Evolutionary conservation across 805 yeast genomes (phyloP).

Genomic region (Saccharomyces mikatae): DNA sequence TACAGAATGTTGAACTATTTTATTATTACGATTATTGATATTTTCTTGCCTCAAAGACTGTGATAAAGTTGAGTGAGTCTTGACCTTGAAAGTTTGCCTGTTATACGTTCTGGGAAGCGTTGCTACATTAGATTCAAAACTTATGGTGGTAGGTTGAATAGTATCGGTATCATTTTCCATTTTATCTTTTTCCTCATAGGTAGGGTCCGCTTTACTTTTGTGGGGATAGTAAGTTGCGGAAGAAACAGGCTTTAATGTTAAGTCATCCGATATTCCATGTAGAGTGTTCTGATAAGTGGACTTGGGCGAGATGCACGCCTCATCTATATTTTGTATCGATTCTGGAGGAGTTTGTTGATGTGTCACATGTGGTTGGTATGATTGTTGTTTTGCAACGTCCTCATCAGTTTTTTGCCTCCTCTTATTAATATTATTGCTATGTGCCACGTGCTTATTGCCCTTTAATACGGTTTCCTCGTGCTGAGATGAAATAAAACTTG

Average conservation of each 20-base stretch:
- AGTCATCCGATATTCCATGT: slow-evolving; percentile 4
- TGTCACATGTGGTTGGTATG: background rate
- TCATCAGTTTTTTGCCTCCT: background rate
- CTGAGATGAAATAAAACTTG: background rate
- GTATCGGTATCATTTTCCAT: slow-evolving; percentile 1
- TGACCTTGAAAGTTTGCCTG: background rate
- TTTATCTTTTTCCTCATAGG: slow-evolving; percentile 10
- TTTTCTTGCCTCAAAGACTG: slow-evolving; percentile 8
- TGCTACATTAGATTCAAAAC: background rate
- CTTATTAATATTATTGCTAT: background rate
- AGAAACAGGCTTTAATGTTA: slow-evolving; percentile 48
- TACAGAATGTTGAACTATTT: background rate
- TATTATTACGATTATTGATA: background rate
- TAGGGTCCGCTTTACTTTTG: slow-evolving; percentile 32
- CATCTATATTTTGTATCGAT: background rate
- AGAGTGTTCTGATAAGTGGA: background rate
- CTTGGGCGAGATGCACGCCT: background rate
- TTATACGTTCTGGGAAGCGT: background rate
- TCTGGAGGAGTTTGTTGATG: background rate
- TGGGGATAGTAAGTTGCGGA: slow-evolving; percentile 70
- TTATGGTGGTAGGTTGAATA: background rate
- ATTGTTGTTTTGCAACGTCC: slow-evolving; percentile 2
- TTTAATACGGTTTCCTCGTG: background rate
- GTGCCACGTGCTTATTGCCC: background rate
- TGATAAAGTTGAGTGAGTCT: slow-evolving; percentile 3